phyloP scores from a whole-genome alignment of 441 rosid species.

The Jatropha multifida region DNA sequence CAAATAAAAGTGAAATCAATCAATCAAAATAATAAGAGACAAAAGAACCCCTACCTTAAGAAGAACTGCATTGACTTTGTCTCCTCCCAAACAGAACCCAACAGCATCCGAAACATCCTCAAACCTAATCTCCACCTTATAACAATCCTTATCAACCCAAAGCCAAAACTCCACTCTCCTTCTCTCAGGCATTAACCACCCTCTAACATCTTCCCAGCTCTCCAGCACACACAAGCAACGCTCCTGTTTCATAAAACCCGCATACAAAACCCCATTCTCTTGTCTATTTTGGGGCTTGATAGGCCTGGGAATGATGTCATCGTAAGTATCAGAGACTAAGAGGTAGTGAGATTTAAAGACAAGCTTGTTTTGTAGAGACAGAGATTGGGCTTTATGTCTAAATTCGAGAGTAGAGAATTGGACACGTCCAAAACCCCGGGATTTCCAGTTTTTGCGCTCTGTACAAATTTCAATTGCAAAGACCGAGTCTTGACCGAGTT shows the following conservation, averaged over 20 bases:
- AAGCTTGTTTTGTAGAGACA: constrained; percentile 48
- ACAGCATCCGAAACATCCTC: constrained; percentile 69
- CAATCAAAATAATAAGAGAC: background rate
- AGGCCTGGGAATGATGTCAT: constrained; percentile 75
- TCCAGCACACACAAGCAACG: constrained; percentile 51
- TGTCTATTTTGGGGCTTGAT: constrained; percentile 36
- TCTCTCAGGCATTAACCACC: constrained; percentile 83
- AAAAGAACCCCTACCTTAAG: constrained; percentile 46
- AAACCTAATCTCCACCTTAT: constrained; percentile 64
- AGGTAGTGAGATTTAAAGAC: constrained; percentile 50
- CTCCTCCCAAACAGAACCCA: constrained; percentile 40
- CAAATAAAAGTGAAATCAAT: background rate
- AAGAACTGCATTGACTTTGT: constrained; percentile 50
- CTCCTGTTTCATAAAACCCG: constrained; percentile 51
- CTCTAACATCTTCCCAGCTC: constrained; percentile 63
- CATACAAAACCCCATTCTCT: constrained; percentile 46
- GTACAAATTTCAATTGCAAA: constrained; percentile 74
- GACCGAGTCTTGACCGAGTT: constrained; percentile 62
- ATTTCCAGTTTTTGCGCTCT: constrained; percentile 68
- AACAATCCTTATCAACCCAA: constrained; percentile 44
- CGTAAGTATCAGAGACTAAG: constrained; percentile 51
- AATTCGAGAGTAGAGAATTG: constrained; percentile 65
- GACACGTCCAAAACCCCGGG: constrained; percentile 75
- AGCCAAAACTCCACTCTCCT: constrained; percentile 75
- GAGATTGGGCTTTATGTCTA: constrained; percentile 41